Evolutionary conservation across 805 yeast genomes (phyloP).

Genomic region (Spathaspora hagerdaliae): DNA sequence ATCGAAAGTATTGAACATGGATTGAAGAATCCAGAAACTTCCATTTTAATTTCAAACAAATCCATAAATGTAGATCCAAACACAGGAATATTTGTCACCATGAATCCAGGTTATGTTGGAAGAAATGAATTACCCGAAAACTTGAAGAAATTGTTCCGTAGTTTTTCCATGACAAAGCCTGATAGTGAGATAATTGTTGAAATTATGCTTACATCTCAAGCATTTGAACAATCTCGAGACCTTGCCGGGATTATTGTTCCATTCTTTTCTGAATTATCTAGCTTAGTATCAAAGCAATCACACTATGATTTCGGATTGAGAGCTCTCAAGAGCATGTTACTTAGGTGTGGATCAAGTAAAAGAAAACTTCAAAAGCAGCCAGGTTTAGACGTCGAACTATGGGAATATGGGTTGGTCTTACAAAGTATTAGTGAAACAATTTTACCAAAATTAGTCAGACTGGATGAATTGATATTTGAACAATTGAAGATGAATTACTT

Average conservation of each 20-base stretch:
- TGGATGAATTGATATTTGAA: constrained; percentile 46
- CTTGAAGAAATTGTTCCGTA: constrained; percentile 71
- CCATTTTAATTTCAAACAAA: constrained; percentile 42
- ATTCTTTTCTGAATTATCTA: constrained; percentile 47
- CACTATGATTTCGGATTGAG: constrained; percentile 93
- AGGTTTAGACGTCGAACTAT: constrained; percentile 4
- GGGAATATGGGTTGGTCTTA: constrained; percentile 35
- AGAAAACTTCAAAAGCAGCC: constrained; percentile 11
- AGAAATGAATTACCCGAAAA: constrained; percentile 83
- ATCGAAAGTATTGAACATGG: constrained; percentile 68
- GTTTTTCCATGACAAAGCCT: constrained; percentile 70
- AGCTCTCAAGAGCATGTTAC: constrained; percentile 65
- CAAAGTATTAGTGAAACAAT: constrained; percentile 58
- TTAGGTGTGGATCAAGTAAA: constrained; percentile 51
- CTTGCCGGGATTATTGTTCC: constrained; percentile 50
- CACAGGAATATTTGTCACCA: constrained; percentile 80
- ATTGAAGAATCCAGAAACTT: constrained; percentile 21
- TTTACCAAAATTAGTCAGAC: constrained; percentile 58
- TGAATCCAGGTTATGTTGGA: constrained; percentile 88
- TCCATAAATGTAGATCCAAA: constrained; percentile 35
- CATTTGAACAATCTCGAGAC: constrained; percentile 48
- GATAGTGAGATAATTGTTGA: constrained; percentile 67
- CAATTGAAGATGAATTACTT: constrained; percentile 19
- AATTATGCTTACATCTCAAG: constrained; percentile 69
- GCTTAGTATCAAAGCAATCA: constrained; percentile 44